Evolutionary conservation across 169 alveolate species (phyloP), one percentile per base, ranked within the genome.

Genomic region (Cryptosporidium ryanae): DNA sequence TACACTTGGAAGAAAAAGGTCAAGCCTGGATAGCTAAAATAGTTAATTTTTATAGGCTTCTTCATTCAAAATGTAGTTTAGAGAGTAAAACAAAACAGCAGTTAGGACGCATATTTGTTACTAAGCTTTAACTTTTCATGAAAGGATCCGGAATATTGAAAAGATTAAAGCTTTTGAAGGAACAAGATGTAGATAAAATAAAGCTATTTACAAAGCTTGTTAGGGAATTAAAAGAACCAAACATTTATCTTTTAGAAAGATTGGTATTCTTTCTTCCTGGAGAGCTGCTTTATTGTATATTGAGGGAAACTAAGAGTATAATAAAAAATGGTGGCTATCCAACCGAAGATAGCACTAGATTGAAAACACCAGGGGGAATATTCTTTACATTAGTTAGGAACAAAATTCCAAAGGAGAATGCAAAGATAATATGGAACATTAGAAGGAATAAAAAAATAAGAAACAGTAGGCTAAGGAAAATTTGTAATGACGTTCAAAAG

Each of bases 321-420:
- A 61, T 76, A 17, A 76, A 29, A 34, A 61, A 46, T 61, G 87
- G 87, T 17, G 87, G 87, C 12, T 76, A 44, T 29, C 68, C 76
- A 23, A 76, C 71, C 12, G 61, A 76, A 5, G 87, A 76, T 76
- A 57, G 64, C 15, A 59, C 76, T 21, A 32, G 87, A 32, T 44
- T 76, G 21, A 76, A 76, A 25, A 76, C 66, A 21, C 76, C 87
- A 38, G 87, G 87, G 21, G 87, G 87, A 0, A 61, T 76, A 76
- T 76, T 76, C 25, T 76, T 76, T 21, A 76, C 63, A 61, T 59
- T 76, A 61, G 29, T 76, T 23, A 76, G 34, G n/a, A 76, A 59
- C 27, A 52, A 61, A 43, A 76, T 76, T 12, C 3, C 87, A 6
- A 52, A 76, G 5, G 87, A 76, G 13, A 70, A 76, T 5, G 57